Conservation (phyloP, 495 filamentous ascomycete species). For the Talaromyces ruber region DNA sequence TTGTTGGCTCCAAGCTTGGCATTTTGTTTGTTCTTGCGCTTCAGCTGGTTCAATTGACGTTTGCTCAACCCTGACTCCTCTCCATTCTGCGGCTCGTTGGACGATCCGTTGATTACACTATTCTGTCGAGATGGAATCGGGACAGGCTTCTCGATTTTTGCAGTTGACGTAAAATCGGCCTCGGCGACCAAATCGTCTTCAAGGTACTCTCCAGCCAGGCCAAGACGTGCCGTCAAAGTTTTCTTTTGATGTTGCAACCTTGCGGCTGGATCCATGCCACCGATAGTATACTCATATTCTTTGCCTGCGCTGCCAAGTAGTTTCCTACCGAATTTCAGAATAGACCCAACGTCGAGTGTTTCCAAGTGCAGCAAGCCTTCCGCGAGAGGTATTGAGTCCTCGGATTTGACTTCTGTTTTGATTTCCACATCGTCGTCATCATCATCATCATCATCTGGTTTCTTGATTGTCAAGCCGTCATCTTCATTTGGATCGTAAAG, state of each 20-base stretch:
- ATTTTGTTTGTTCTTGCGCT: conserved; percentile 78
- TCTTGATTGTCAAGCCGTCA: conserved; percentile 42
- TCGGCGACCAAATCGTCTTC: conserved; percentile 72
- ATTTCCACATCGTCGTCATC: conserved; percentile 39
- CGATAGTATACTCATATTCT: conserved; percentile 75
- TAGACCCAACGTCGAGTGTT: conserved; percentile 64
- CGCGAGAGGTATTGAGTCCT: conserved; percentile 16
- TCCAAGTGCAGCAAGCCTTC: conserved; percentile 63
- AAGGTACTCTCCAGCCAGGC: conserved; percentile 74
- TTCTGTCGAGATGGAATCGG: conserved; percentile 30
- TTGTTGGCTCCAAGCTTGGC: conserved; percentile 83
- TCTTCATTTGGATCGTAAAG: conserved; percentile 78
- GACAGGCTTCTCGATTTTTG: conserved; percentile 33
- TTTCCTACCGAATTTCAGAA: conserved; percentile 73
- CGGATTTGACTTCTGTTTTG: conserved; percentile 34
- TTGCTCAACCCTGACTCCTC: conserved; percentile 76
- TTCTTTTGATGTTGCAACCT: conserved; percentile 83
- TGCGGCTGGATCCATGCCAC: conserved; percentile 67
- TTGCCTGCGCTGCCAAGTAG: conserved; percentile 74
- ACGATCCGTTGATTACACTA: conserved; percentile 30
- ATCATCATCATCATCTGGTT: conserved; percentile 44
- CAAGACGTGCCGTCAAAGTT: conserved; percentile 71
- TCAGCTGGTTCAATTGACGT: conserved; percentile 86
- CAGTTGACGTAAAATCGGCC: conserved; percentile 44
- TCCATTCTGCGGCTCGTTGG: conserved; percentile 30